A percentile compares a stretch with the other conserved stretches of the same genome.
phyloP scores from a whole-genome alignment of 257 asterid species.

The Nicotiana benthamiana region DNA sequence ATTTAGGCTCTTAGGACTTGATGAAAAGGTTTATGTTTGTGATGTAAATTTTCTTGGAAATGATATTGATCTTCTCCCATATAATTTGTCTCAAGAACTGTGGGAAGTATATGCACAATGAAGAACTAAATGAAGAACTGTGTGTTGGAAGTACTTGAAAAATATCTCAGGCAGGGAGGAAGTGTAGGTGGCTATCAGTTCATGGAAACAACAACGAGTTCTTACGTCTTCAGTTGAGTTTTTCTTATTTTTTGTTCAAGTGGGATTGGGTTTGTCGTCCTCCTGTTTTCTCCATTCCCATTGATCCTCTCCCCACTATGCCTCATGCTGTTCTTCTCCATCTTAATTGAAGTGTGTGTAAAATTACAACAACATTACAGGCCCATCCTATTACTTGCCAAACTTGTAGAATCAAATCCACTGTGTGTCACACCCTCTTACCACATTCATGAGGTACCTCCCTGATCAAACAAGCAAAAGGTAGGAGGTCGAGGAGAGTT shows the following conservation, averaged over 20 bases:
- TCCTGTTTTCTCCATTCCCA: background rate
- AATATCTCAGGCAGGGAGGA: background rate
- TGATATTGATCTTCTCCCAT: background rate
- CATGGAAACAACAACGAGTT: background rate
- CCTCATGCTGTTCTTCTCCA: background rate
- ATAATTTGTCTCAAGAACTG: background rate
- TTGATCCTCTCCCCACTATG: background rate
- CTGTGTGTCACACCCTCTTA: background rate
- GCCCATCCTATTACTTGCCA: background rate
- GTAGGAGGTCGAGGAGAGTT: background rate
- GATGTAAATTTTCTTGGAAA: background rate
- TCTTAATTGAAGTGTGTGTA: background rate
- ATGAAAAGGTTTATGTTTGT: background rate
- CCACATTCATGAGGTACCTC: background rate
- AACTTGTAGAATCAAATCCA: background rate
- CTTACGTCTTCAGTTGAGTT: background rate
- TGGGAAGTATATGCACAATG: background rate
- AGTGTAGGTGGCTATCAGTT: background rate
- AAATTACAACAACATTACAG: background rate
- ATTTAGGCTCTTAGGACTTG: background rate
- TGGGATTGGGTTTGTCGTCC: background rate
- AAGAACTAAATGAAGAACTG: background rate
- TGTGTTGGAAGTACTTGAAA: background rate
- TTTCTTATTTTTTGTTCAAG: background rate
- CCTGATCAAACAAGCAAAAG: background rate